phyloP scores from a whole-genome alignment of 805 yeast species.

The Metschnikowia baotianmanensis region DNA sequence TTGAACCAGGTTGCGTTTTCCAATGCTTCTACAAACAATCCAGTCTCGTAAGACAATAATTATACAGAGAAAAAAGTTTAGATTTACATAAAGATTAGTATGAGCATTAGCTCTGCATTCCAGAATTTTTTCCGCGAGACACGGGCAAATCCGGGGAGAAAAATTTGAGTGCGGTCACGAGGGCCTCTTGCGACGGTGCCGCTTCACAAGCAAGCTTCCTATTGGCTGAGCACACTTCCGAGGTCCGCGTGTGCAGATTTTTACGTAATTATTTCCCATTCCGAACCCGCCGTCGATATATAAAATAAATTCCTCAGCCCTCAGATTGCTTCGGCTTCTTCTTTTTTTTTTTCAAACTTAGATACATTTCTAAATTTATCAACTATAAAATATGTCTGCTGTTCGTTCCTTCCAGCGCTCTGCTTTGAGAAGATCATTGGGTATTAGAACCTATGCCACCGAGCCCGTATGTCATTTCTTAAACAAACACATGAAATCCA shows the following conservation, averaged over 20 bases:
- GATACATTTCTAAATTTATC: constrained; percentile 9
- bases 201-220: constrained; percentile 1
- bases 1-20: background rate
- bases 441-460: constrained; percentile 22
- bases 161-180: constrained; percentile 10
- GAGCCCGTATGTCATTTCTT: constrained; percentile 22
- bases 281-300: constrained; percentile 13
- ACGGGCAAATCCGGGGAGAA: constrained; percentile 10
- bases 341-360: constrained; percentile 13
- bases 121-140: background rate
- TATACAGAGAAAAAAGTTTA: too few relatives aligned
- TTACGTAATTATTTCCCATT: constrained; percentile 14
- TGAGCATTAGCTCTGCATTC: too few relatives aligned
- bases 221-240: constrained; percentile 12
- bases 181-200: constrained; percentile 6
- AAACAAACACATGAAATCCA: background rate
- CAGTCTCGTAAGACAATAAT: too few relatives aligned
- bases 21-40: background rate
- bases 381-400: constrained; percentile 28
- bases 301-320: constrained; percentile 11
- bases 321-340: background rate
- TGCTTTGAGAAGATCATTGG: constrained; percentile 23
- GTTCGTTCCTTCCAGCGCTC: constrained; percentile 39
- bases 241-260: constrained; percentile 18
- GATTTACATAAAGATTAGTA: too few relatives aligned